Conservation (phyloP, 495 filamentous ascomycete genomes). For the Penicillium robsamsonii region DNA sequence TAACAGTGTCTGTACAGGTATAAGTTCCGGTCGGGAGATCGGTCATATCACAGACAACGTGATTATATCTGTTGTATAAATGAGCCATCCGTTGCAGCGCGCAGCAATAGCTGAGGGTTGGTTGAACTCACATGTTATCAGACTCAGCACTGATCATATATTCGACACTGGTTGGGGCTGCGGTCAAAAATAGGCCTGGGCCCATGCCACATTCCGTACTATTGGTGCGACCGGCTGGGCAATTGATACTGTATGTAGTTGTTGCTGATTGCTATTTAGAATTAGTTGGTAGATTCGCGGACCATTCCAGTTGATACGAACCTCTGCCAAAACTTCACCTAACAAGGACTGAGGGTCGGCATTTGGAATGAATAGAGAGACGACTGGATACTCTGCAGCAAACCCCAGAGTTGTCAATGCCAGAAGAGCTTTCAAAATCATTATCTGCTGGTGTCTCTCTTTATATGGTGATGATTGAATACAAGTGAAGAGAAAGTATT, state of each 20-base stretch:
- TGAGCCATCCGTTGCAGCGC: neutral
- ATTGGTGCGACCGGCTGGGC: slow-evolving; percentile 34
- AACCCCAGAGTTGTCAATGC: slow-evolving; percentile 18
- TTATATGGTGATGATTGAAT: neutral
- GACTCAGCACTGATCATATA: slow-evolving; percentile 17
- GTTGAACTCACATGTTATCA: slow-evolving; percentile 16
- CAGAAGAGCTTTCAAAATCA: neutral
- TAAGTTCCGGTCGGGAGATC: slow-evolving; percentile 39
- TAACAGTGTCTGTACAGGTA: slow-evolving; percentile 33
- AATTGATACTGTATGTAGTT: slow-evolving; percentile 42
- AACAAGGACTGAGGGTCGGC: slow-evolving; percentile 35
- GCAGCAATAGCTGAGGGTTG: neutral
- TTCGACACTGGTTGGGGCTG: slow-evolving; percentile 27
- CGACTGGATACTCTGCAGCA: slow-evolving; percentile 30
- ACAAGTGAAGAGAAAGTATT: neutral
- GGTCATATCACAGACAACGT: slow-evolving; percentile 31
- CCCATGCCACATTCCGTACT: slow-evolving; percentile 35
- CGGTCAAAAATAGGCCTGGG: slow-evolving; percentile 30
- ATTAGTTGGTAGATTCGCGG: neutral
- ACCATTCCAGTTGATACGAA: slow-evolving; percentile 10
- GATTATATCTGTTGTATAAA: slow-evolving; percentile 21
- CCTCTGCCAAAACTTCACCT: slow-evolving; percentile 40
- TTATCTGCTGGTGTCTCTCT: neutral
- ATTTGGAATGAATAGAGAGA: slow-evolving; percentile 36
- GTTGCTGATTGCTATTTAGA: slow-evolving; percentile 27